Conservation (phyloP, 2,329 filamentous ascomycete species). For the Aspergillus alliaceus region DNA sequence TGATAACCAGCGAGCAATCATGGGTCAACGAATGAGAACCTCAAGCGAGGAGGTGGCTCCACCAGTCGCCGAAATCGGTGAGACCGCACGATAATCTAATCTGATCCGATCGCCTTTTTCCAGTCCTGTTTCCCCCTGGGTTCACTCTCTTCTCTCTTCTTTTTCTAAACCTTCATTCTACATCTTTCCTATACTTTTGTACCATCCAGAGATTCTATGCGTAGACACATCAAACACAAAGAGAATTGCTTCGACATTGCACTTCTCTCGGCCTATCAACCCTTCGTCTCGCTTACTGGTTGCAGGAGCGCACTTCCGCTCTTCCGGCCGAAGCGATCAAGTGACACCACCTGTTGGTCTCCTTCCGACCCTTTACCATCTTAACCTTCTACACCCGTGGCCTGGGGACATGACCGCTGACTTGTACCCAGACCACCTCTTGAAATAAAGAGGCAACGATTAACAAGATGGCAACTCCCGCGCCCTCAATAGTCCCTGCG, state of each 20-base stretch:
- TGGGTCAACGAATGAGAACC: constrained; percentile 9
- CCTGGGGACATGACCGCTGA: constrained; percentile 20
- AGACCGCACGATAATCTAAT: constrained; percentile 33
- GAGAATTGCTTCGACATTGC: background rate
- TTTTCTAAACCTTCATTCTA: background rate
- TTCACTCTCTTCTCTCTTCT: constrained; percentile 5
- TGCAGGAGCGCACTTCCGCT: constrained; percentile 36
- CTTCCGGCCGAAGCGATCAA: constrained; percentile 33
- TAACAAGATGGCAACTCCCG: constrained; percentile 33
- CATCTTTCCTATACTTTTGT: background rate
- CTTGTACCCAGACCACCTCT: constrained; percentile 20
- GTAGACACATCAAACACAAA: background rate
- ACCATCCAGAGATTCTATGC: background rate
- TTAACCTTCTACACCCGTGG: background rate
- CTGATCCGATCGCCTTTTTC: constrained; percentile 29
- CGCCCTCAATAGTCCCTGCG: constrained; percentile 39
- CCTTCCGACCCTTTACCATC: constrained; percentile 18
- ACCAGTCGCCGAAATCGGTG: constrained; percentile 23
- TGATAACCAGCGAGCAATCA: constrained; percentile 15
- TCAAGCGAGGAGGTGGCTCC: background rate
- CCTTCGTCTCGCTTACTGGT: constrained; percentile 30
- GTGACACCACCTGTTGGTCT: constrained; percentile 25
- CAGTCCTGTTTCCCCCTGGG: constrained; percentile 4
- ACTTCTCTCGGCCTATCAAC: background rate
- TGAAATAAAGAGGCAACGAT: constrained; percentile 5